These are phyloP conservation scores for Neurospora sp. DNA, from an alignment of 495 filamentous ascomycete species.

Conservation along the genomic window DNA sequence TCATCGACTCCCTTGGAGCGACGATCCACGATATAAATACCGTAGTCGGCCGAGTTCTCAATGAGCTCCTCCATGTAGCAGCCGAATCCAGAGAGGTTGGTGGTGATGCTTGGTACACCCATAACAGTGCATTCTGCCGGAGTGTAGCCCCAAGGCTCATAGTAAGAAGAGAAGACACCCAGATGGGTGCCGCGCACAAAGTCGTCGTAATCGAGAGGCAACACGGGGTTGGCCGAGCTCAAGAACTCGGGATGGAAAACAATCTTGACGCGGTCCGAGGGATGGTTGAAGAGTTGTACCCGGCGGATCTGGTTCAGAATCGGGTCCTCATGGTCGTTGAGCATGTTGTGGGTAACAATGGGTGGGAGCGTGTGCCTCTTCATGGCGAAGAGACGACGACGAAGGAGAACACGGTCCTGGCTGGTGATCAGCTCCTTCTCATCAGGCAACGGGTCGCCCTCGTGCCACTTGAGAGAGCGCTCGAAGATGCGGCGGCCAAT, in stretches of 20 bases:
- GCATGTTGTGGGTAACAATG: constrained; percentile 99
- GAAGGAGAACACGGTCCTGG: constrained; percentile 86
- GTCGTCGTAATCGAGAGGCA: constrained; percentile 95
- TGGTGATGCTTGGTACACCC: constrained; percentile 97
- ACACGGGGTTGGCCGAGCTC: constrained; percentile 86
- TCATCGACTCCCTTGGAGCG: constrained; percentile 94
- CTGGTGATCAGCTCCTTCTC: constrained; percentile 89
- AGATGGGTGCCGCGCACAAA: constrained; percentile 95
- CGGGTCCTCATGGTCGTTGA: constrained; percentile 85
- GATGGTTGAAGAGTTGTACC: constrained; percentile 94
- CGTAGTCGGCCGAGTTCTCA: constrained; percentile 94
- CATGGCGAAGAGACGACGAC: constrained; percentile 89
- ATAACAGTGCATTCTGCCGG: constrained; percentile 98
- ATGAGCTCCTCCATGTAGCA: constrained; percentile 99
- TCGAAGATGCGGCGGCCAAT: constrained; percentile 93
- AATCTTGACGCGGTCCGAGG: constrained; percentile 89
- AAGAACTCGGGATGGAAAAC: constrained; percentile 98
- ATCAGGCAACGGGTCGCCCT: constrained; percentile 84
- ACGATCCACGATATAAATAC: constrained; percentile 97
- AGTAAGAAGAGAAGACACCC: constrained; percentile 94
- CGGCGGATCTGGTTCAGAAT: constrained; percentile 93
- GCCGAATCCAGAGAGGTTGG: constrained; percentile 93
- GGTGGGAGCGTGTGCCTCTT: constrained; percentile 83
- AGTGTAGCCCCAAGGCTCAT: constrained; percentile 98
- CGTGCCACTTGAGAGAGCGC: constrained; percentile 84